Evolutionary conservation across 352 stramenopile genomes (phyloP), one percentile per base, ranked within the genome.

Genomic region (Phytophthora niederhauseri): DNA sequence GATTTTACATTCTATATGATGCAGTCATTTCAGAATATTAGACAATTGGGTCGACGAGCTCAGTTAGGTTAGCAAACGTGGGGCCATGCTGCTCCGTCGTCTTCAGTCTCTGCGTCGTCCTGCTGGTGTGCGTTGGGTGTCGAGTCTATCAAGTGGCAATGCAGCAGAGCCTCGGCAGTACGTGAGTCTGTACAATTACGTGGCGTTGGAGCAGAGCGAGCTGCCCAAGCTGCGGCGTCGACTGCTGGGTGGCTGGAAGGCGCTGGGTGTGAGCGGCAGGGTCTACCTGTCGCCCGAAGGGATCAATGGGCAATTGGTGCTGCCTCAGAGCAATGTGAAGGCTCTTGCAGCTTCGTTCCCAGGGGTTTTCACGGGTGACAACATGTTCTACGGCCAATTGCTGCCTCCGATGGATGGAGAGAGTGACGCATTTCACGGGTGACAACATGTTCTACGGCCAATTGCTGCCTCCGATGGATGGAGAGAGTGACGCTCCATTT

Each of bases 281-380:
- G 81, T 98, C 6, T 98, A 98, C 73, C 89, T 98, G 17, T 94
- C 94, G 5, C 65, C 81, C 3, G 96, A 98, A 80, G 96, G 94
- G 7, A 84, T 98, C 60, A 99, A 98, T 77, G 96, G 93, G 7
- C 94, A 98, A 82, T 95, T 98, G 77, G 85, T 91, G 49, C 72
- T 98, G n/a, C 94, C 94, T n/a, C 84, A 78, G 19, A 88, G 81
- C 55, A 83, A 97, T 24, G 26, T 97, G 15, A 24, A 67, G 7
- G 73, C 68, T 22, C 20, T 71, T 22, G n/a, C 57, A 17, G 3
- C 24, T 19, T 71, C 64, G 14, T 71, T 71, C 24, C 57, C 51
- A 3, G 4, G 31, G n/a, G 19, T 66, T 36, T 61, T 71, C 15
- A 52, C 50, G 22, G 30, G 51, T 14, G 20, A 53, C 7, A 71